A percentile compares a stretch with the other conserved stretches of the same genome.
These are phyloP conservation scores for Rhytidhysteron rufulum DNA, from an alignment of 2,329 filamentous ascomycete species.

Conservation along the genomic window DNA sequence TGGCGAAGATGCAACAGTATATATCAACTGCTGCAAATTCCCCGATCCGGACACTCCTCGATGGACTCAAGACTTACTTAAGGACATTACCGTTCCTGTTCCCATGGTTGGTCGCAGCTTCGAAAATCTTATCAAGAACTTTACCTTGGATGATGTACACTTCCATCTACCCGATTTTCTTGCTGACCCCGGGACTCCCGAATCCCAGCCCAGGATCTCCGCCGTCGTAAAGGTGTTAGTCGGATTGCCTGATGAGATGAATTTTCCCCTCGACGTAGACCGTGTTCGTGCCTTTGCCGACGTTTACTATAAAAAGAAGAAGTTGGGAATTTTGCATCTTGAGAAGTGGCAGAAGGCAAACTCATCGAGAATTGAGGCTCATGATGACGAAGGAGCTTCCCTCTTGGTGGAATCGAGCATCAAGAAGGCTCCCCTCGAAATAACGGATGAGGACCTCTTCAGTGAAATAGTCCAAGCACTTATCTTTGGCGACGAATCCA, in stretches of 20 bases:
- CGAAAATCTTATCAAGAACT: slow-evolving; percentile 80
- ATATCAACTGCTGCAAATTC: slow-evolving; percentile 72
- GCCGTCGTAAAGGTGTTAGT: slow-evolving; percentile 78
- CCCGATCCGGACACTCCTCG: slow-evolving; percentile 65
- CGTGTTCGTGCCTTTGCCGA: slow-evolving; percentile 73
- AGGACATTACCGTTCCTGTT: slow-evolving; percentile 77
- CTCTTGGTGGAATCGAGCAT: slow-evolving; percentile 75
- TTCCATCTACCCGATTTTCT: slow-evolving; percentile 80
- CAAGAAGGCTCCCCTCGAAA: slow-evolving; percentile 72
- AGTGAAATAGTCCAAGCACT: slow-evolving; percentile 75
- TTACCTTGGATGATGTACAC: slow-evolving; percentile 78
- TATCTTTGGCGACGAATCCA: slow-evolving; percentile 66
- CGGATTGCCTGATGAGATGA: slow-evolving; percentile 77
- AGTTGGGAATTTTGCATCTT: slow-evolving; percentile 78
- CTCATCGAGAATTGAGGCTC: slow-evolving; percentile 64
- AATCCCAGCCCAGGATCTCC: slow-evolving; percentile 73
- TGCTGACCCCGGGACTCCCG: slow-evolving; percentile 70
- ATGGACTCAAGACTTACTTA: slow-evolving; percentile 79
- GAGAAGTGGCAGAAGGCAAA: slow-evolving; percentile 79
- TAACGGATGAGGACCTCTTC: slow-evolving; percentile 77
- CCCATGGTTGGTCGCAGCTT: slow-evolving; percentile 79
- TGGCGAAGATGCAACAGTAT: slow-evolving; percentile 73
- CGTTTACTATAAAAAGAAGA: slow-evolving; percentile 71
- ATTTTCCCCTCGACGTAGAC: slow-evolving; percentile 76
- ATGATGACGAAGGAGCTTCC: slow-evolving; percentile 55